These are phyloP conservation scores for Physcomitrium patens DNA, from an alignment of 225 moss, liverwort and hornwort genomes.

Conservation along the genomic window DNA sequence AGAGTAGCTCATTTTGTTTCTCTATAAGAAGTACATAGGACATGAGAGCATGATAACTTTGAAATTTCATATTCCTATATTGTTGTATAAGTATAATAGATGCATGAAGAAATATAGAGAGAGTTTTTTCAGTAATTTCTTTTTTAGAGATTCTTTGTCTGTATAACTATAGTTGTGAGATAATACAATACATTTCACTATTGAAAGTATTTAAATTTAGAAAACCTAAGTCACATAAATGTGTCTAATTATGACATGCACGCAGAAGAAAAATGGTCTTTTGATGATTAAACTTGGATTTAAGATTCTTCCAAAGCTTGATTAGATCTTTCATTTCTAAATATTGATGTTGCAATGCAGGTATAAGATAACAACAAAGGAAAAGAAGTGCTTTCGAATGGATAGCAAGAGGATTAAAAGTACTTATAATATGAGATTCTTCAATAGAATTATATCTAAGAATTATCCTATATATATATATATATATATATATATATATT, in stretches of 20 bases:
- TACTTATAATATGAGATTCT: neutral
- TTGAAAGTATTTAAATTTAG: neutral
- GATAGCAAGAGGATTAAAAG: neutral
- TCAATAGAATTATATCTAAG: no score
- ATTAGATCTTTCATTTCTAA: neutral
- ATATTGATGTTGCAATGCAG: neutral
- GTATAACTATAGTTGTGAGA: neutral
- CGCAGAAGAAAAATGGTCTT: neutral
- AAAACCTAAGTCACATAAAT: neutral
- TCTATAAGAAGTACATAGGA: neutral
- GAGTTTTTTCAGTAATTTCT: neutral
- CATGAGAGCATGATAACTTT: no score
- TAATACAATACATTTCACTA: neutral
- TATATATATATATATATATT: no score
- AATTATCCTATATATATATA: no score
- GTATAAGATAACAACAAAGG: neutral
- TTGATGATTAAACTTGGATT: neutral
- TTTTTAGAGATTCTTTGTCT: neutral
- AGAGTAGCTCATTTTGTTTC: neutral
- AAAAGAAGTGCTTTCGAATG: neutral
- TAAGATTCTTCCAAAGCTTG: neutral
- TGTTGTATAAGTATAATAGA: no score
- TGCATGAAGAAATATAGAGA: neutral
- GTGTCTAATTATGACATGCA: neutral
- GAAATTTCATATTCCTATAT: no score